phyloP scores from a whole-genome alignment of 1,284 basidiomycete genomes.

The Moesziomyces antarcticus region DNA sequence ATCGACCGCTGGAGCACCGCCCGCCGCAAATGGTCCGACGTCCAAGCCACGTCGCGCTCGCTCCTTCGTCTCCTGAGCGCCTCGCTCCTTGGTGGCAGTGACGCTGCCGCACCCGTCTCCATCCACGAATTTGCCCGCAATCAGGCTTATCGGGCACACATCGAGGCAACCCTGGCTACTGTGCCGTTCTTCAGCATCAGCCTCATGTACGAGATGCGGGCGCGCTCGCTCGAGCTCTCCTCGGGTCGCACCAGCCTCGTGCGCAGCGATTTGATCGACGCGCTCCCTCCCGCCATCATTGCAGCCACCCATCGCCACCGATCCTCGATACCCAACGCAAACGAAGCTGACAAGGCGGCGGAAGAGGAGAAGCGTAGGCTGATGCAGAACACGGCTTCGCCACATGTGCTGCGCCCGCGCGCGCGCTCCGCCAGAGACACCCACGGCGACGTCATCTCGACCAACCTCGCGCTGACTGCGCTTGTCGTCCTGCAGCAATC shows the following conservation, averaged over 20 bases:
- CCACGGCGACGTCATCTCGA: neutral
- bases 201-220: conserved; percentile 46
- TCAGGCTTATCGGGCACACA: conserved; percentile 2
- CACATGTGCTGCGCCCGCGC: conserved; percentile 1
- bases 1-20: conserved; percentile 46
- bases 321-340: neutral
- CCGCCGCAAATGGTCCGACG: conserved; percentile 35
- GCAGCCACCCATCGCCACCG: conserved; percentile 9
- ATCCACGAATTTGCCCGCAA: conserved; percentile 10
- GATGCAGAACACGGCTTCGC: conserved; percentile 27
- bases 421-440: neutral
- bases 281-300: conserved; percentile 19
- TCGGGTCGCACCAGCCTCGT: conserved; percentile 4
- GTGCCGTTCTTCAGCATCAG: conserved; percentile 44
- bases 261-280: conserved; percentile 17
- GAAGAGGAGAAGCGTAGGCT: conserved; percentile 24
- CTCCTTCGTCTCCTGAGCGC: conserved; percentile 30
- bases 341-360: neutral
- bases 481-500: conserved; percentile 28
- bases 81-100: conserved; percentile 4
- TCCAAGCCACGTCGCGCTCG: conserved; percentile 30
- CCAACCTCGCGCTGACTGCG: conserved; percentile 26
- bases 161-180: conserved; percentile 19
- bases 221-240: conserved; percentile 11
- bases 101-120: neutral